Percentiles rank a stretch among this genome's conserved stretches.
These are phyloP conservation scores for Liriodendron chinense DNA, from an alignment of 164 flowering plant genomes.

Conservation along the genomic window DNA sequence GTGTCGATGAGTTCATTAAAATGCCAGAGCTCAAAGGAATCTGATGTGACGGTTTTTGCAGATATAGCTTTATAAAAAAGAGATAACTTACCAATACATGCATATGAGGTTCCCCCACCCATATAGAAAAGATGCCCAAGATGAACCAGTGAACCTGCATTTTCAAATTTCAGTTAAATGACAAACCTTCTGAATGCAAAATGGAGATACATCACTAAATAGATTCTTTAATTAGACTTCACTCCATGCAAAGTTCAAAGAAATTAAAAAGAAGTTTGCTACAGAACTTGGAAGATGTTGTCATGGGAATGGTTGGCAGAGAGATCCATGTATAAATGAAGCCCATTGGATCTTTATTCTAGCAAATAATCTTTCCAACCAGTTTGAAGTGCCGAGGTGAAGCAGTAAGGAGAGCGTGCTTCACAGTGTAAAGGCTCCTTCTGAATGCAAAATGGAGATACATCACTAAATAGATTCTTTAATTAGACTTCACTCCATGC, in stretches of 20 bases:
- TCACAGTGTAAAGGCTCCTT: not conserved
- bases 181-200: slow-evolving; percentile 4
- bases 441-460: not conserved
- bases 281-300: no score
- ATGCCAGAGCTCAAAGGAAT: not conserved
- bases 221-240: not conserved
- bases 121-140: slow-evolving; percentile 77
- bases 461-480: not conserved
- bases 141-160: slow-evolving; percentile 80
- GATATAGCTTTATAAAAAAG: not conserved
- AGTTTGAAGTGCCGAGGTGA: not conserved
- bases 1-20: slow-evolving; percentile 3
- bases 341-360: not conserved
- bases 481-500: not conserved
- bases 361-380: not conserved
- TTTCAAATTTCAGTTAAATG: slow-evolving; percentile 1
- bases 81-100: slow-evolving; percentile 57
- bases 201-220: not conserved
- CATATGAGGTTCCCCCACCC: slow-evolving; percentile 87
- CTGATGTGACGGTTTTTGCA: not conserved
- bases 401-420: no score
- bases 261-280: not conserved
- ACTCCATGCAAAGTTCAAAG: not conserved
- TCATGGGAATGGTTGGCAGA: not conserved
- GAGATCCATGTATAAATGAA: not conserved